A percentile compares a stretch with the other conserved stretches of the same genome.
Evolutionary conservation across 148 eudicot species (phyloP).

Genomic region (Camellia lanceoleosa): DNA sequence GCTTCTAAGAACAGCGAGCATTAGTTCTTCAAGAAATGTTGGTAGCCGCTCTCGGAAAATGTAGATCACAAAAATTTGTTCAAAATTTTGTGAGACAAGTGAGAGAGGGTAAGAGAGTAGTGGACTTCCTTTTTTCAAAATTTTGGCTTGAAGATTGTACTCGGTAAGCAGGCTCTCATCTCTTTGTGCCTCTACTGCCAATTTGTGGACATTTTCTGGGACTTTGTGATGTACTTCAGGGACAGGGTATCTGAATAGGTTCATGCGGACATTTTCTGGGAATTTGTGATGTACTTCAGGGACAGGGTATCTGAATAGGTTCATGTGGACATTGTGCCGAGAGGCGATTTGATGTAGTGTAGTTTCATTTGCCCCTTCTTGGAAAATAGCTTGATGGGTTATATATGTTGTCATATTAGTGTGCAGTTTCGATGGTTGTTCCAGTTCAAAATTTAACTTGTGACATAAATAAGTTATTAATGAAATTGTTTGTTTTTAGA

Average conservation of each 20-base stretch:
- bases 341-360: no score
- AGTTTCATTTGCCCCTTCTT: no score
- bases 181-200: not conserved
- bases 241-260: not conserved
- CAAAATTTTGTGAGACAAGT: not conserved
- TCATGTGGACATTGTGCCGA: no score
- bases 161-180: not conserved
- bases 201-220: no score
- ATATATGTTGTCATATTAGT: not conserved
- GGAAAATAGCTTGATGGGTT: no score
- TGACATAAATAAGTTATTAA: not conserved
- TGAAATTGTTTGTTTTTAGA: not conserved
- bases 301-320: not conserved
- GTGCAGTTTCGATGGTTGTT: not conserved
- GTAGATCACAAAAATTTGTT: not conserved
- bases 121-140: not conserved
- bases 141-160: constrained; percentile 5
- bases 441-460: not conserved
- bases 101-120: no score
- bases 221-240: not conserved
- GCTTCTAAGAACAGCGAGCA: constrained; percentile 84
- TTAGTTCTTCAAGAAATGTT: constrained; percentile 41
- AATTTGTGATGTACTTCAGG: not conserved
- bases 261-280: no score
- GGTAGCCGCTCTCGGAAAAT: constrained; percentile 21